phyloP scores from a whole-genome alignment of 768 basidiomycete species.

The Trametopsis cervina region DNA sequence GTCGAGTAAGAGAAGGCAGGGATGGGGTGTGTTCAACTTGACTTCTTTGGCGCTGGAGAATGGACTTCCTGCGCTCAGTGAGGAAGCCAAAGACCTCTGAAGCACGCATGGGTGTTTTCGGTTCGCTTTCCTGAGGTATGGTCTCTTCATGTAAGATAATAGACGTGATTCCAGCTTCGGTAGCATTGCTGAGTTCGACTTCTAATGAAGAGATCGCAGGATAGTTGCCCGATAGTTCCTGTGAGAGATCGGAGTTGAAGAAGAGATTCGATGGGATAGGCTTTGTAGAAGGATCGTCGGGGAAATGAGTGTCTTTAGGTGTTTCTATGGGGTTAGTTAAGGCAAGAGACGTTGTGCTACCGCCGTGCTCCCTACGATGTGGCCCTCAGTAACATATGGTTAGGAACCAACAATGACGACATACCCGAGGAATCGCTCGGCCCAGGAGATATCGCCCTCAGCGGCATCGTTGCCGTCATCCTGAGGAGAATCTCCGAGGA shows the following conservation, averaged over 20 bases:
- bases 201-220: conserved; percentile 67
- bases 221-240: conserved; percentile 26
- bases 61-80: conserved; percentile 37
- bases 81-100: conserved; percentile 74
- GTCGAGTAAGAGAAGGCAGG: conserved; percentile 18
- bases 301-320: conserved; percentile 39
- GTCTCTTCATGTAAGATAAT: neutral
- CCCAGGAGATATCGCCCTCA: conserved; percentile 83
- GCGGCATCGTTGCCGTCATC: conserved; percentile 22
- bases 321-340: conserved; percentile 40
- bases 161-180: conserved; percentile 16
- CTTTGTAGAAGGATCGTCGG: conserved; percentile 21
- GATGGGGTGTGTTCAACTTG: conserved; percentile 26
- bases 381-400: neutral
- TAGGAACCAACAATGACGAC: neutral
- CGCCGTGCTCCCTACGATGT: conserved; percentile 37
- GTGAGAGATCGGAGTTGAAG: conserved; percentile 38
- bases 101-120: conserved; percentile 56
- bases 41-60: conserved; percentile 26
- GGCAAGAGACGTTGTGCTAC: conserved; percentile 27
- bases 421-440: conserved; percentile 39
- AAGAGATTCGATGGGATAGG: conserved; percentile 28
- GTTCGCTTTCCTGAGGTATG: conserved; percentile 18
- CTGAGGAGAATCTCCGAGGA: conserved; percentile 49
- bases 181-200: conserved; percentile 57